Percentiles rank a stretch among this genome's conserved stretches.
These are phyloP conservation scores for Diaporthe ilicicola DNA, from an alignment of 2,329 filamentous ascomycete genomes.

Conservation along the genomic window DNA sequence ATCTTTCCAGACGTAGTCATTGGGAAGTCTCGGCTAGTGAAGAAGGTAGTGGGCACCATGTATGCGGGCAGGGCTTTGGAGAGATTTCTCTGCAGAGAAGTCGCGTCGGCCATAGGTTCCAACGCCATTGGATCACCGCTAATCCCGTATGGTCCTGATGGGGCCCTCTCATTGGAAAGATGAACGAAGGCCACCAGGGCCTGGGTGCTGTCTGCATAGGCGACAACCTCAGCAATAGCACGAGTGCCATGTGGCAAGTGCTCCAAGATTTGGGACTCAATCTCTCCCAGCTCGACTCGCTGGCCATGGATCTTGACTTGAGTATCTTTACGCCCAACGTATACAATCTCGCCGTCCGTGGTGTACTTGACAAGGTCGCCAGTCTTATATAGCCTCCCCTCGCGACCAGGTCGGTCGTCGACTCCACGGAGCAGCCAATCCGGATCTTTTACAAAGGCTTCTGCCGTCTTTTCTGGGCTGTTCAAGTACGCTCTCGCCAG, in stretches of 20 bases:
- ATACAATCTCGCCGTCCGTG: conserved; percentile 43
- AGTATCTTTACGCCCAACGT: conserved; percentile 50
- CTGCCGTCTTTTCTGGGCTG: background rate
- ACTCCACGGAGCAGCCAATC: no score
- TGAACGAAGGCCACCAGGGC: background rate
- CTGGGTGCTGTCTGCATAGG: background rate
- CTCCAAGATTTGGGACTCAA: conserved; percentile 25
- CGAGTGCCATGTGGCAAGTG: background rate
- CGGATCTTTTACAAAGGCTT: background rate
- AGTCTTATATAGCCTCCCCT: conserved; percentile 44
- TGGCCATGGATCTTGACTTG: conserved; percentile 64
- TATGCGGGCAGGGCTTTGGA: background rate
- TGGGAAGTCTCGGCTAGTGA: background rate
- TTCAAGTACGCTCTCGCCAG: background rate
- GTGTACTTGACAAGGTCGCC: conserved; percentile 50
- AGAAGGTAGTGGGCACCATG: background rate
- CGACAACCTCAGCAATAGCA: background rate
- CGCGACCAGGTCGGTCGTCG: background rate
- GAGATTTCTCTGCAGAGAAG: background rate
- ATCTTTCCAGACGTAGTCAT: background rate
- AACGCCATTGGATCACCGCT: background rate
- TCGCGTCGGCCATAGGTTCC: background rate
- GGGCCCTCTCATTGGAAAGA: background rate
- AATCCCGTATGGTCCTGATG: background rate
- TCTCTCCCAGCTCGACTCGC: conserved; percentile 51